Percentiles rank a stretch among this genome's conserved stretches.
Conservation (phyloP, 495 filamentous ascomycete species). For the Niebla homalea region DNA sequence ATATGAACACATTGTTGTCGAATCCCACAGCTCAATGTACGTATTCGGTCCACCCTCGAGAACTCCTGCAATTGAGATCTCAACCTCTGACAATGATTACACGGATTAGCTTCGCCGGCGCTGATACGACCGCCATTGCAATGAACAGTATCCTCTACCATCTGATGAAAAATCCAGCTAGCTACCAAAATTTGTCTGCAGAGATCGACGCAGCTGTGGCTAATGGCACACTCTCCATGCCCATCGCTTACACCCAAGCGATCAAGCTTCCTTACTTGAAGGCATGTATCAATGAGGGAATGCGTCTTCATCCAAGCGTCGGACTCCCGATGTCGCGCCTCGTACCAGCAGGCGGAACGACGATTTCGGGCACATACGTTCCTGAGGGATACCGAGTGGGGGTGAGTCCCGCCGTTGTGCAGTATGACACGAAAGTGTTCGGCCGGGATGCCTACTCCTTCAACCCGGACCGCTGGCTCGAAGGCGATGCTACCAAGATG, state of each 20-base stretch:
- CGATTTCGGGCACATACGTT: slow-evolving; percentile 1
- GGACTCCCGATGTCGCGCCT: slow-evolving; percentile 44
- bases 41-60: background rate
- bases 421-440: slow-evolving; percentile 41
- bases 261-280: slow-evolving; percentile 28
- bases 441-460: slow-evolving; percentile 39
- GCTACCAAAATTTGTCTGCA: slow-evolving; percentile 31
- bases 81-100: background rate
- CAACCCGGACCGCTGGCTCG: slow-evolving; percentile 44
- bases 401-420: slow-evolving; percentile 32
- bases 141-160: slow-evolving; percentile 35
- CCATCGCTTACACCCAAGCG: slow-evolving; percentile 20
- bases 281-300: slow-evolving; percentile 27
- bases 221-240: slow-evolving; percentile 11
- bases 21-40: slow-evolving; percentile 8
- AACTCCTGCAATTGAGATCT: background rate
- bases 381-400: slow-evolving; percentile 5
- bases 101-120: slow-evolving; percentile 27
- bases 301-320: slow-evolving; percentile 45
- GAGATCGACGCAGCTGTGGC: slow-evolving; percentile 33
- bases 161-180: slow-evolving; percentile 33
- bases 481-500: slow-evolving; percentile 23
- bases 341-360: slow-evolving; percentile 5
- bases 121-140: slow-evolving; percentile 37
- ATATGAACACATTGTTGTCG: slow-evolving; percentile 2